Base-by-base conservation (phyloP, 768 basidiomycete species). In the Gyrodon lividus region DNA sequence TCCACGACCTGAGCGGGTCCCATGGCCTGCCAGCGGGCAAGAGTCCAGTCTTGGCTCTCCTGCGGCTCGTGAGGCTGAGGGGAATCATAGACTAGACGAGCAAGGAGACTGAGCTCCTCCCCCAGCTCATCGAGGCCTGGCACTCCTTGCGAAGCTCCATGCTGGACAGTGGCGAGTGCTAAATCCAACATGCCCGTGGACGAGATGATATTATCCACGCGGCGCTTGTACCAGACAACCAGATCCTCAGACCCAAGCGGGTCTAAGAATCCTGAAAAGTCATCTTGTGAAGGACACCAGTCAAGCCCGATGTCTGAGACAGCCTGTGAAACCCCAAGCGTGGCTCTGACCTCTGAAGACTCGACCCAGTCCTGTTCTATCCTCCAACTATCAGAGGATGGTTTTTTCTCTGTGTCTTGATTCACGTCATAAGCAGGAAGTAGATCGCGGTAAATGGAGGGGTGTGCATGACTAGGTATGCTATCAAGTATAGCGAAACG, bases 61-160 rank as follows among this genome's bases (percentile, higher is more conserved):
- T 68, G 68, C 7, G 76, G 74, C 33, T 74, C 68, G 6, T 42
- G 55, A 1, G 75, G 67, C 43, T 77, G 75, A 47, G 79, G 77
- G 9, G 82, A 75, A 63, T 97, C 93, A 59, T 99, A 99, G 12
- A 95, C 84, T 40, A 98, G 78, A 17, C 87, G 79, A 1, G 89
- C 86, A 33, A 99, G 78, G 6, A 98, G 80, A 57, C 84, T 89
- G 35, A 98, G 79, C 47, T 98, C 95, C 72, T 98, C 96, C 2
- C 94, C 96, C 3, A 94, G 69, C 61, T 84, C 83, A 58, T 96
- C 95, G 37, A 99, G 78, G 1, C 74, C 82, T 17, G 83, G 78
- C 12, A 97, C 74, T 13, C 87, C 87, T 58, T 83, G 82, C 7
- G 92, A 86, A 10, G 88, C 93, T 13, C 85, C 94, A 56, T 96